Evolutionary conservation across 768 basidiomycete species (phyloP).

Genomic region (Russula virescens): DNA sequence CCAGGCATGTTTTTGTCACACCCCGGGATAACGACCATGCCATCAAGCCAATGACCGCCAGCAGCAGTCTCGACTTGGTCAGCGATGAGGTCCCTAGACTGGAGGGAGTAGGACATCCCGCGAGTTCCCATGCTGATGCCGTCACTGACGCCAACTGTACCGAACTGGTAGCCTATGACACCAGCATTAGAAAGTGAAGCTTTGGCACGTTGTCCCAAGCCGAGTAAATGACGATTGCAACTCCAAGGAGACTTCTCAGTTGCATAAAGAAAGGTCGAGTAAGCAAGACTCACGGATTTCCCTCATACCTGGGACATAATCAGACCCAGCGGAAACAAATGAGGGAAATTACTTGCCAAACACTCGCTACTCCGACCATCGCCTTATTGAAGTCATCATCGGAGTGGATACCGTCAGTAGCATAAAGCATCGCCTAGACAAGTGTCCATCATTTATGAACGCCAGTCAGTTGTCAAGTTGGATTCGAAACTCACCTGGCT

Average conservation of each 20-base stretch:
- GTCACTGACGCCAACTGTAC: slow-evolving; percentile 95
- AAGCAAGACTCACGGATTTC: slow-evolving; percentile 75
- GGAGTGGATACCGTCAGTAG: slow-evolving; percentile 82
- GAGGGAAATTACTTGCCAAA: slow-evolving; percentile 62
- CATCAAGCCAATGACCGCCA: slow-evolving; percentile 96
- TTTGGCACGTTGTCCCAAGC: slow-evolving; percentile 83
- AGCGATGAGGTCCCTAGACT: slow-evolving; percentile 95
- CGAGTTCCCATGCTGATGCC: slow-evolving; percentile 97
- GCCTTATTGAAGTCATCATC: slow-evolving; percentile 90
- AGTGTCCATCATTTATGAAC: slow-evolving; percentile 1
- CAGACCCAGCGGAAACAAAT: slow-evolving; percentile 20
- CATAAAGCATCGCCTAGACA: slow-evolving; percentile 92
- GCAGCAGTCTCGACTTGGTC: slow-evolving; percentile 95
- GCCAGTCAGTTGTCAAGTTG: background rate
- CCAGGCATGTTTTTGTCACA: slow-evolving; percentile 99
- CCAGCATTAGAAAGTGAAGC: slow-evolving; percentile 62
- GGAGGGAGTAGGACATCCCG: slow-evolving; percentile 94
- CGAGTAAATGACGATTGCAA: slow-evolving; percentile 92
- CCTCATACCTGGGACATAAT: slow-evolving; percentile 75
- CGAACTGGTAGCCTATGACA: slow-evolving; percentile 95
- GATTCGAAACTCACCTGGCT: slow-evolving; percentile 56
- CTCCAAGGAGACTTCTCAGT: slow-evolving; percentile 36
- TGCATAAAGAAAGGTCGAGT: background rate
- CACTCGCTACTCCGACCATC: slow-evolving; percentile 95
- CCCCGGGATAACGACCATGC: slow-evolving; percentile 94